phyloP scores from a whole-genome alignment of 2,329 filamentous ascomycete species.

The Didymella pinodella region DNA sequence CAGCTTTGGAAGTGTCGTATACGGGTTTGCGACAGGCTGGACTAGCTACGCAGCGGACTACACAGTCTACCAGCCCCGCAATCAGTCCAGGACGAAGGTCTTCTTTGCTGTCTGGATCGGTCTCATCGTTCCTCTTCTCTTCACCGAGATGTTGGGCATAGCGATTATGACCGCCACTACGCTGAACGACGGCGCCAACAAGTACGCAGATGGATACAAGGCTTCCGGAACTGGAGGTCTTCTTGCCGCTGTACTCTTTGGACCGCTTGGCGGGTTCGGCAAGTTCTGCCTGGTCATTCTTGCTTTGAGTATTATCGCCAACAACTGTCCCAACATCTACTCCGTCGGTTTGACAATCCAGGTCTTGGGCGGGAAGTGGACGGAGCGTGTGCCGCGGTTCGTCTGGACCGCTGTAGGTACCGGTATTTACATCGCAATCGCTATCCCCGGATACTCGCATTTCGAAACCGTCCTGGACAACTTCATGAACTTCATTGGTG shows the following conservation, averaged over 20 bases:
- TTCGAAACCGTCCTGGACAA: slow-evolving; percentile 72
- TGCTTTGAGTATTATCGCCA: slow-evolving; percentile 71
- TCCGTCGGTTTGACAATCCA: slow-evolving; percentile 72
- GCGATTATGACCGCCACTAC: slow-evolving; percentile 72
- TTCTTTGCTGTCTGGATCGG: slow-evolving; percentile 75
- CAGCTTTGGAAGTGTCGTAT: slow-evolving; percentile 71
- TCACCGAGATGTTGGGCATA: slow-evolving; percentile 76
- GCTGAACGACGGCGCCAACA: slow-evolving; percentile 62
- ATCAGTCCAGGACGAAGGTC: slow-evolving; percentile 66
- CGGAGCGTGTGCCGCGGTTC: slow-evolving; percentile 70
- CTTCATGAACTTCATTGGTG: slow-evolving; percentile 65
- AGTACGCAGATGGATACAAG: slow-evolving; percentile 64
- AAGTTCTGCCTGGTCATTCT: slow-evolving; percentile 75
- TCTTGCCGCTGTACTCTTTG: slow-evolving; percentile 69
- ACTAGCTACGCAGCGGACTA: slow-evolving; percentile 79
- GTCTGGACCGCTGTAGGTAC: slow-evolving; percentile 71
- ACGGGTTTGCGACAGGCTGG: slow-evolving; percentile 77
- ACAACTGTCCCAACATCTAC: slow-evolving; percentile 75
- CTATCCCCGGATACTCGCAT: slow-evolving; percentile 72
- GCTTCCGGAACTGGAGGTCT: slow-evolving; percentile 71
- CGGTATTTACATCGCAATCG: slow-evolving; percentile 70
- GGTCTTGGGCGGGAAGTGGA: slow-evolving; percentile 63
- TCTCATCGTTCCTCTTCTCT: slow-evolving; percentile 74
- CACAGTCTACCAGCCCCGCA: slow-evolving; percentile 77
- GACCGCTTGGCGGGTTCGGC: slow-evolving; percentile 71